These are phyloP conservation scores for Sambucus nigra DNA, from an alignment of 129 eudicot species.

Conservation along the genomic window DNA sequence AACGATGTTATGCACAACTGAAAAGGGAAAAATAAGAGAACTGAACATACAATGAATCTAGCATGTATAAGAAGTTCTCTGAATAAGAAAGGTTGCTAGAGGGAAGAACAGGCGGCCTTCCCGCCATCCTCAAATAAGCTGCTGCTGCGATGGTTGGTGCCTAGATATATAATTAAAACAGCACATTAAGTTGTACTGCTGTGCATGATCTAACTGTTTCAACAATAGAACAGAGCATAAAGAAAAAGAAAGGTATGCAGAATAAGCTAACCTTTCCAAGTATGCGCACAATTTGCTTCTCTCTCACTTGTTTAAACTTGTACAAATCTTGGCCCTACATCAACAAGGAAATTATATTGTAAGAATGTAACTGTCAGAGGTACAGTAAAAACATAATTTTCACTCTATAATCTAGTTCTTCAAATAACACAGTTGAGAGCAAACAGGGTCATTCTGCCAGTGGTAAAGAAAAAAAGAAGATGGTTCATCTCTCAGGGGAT, in stretches of 20 bases:
- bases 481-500: too few species aligned
- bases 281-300: constrained; percentile 93
- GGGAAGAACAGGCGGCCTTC: constrained; percentile 97
- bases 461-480: too few species aligned
- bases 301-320: constrained; percentile 92
- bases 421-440: too few species aligned
- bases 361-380: not conserved
- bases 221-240: constrained; percentile 1
- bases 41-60: constrained; percentile 81
- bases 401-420: too few species aligned
- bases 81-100: constrained; percentile 87
- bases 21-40: constrained; percentile 4
- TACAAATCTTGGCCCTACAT: constrained; percentile 90
- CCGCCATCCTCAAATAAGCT: constrained; percentile 92
- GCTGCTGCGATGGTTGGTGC: constrained; percentile 98
- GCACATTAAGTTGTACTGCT: not conserved
- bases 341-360: constrained; percentile 6
- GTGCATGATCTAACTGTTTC: not conserved
- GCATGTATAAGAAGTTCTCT: constrained; percentile 96
- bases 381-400: too few species aligned
- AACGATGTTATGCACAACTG: too few species aligned
- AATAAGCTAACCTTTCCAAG: constrained; percentile 73
- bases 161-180: constrained; percentile 23
- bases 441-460: too few species aligned
- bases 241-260: not conserved